phyloP scores from a whole-genome alignment of 805 yeast genomes.

The Candida suzukii region DNA sequence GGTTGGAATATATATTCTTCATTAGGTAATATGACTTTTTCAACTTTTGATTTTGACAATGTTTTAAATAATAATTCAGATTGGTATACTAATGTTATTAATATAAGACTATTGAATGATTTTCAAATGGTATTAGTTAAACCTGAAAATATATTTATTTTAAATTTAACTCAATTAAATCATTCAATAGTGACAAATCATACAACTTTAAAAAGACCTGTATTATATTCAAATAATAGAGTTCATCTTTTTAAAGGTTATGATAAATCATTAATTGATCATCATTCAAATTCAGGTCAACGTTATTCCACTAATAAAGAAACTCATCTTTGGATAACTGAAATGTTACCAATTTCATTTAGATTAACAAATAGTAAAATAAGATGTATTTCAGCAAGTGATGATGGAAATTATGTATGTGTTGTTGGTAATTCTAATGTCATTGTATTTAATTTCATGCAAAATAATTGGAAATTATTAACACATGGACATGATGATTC shows the following conservation, averaged over 20 bases:
- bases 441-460: slow-evolving; percentile 30
- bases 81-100: slow-evolving; percentile 5
- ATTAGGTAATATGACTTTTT: slow-evolving; percentile 38
- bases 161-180: slow-evolving; percentile 18
- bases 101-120: slow-evolving; percentile 17
- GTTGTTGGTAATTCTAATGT: slow-evolving; percentile 43
- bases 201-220: slow-evolving; percentile 29
- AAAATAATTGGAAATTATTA: slow-evolving; percentile 41
- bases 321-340: slow-evolving; percentile 38
- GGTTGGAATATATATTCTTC: slow-evolving; percentile 46
- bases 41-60: slow-evolving; percentile 30
- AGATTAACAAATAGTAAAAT: slow-evolving; percentile 37
- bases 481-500: slow-evolving; percentile 25
- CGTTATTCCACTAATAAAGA: slow-evolving; percentile 25
- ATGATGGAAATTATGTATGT: slow-evolving; percentile 42
- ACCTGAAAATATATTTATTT: slow-evolving; percentile 21
- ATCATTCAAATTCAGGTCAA: slow-evolving; percentile 18
- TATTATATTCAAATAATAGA: slow-evolving; percentile 31
- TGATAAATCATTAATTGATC: slow-evolving; percentile 33
- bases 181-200: slow-evolving; percentile 16
- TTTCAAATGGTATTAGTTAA: slow-evolving; percentile 27
- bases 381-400: slow-evolving; percentile 32
- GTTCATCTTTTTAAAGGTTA: slow-evolving; percentile 39
- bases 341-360: slow-evolving; percentile 38
- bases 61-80: slow-evolving; percentile 8